phyloP scores from a whole-genome alignment of 495 filamentous ascomycete species.

The Daldinia childiae region DNA sequence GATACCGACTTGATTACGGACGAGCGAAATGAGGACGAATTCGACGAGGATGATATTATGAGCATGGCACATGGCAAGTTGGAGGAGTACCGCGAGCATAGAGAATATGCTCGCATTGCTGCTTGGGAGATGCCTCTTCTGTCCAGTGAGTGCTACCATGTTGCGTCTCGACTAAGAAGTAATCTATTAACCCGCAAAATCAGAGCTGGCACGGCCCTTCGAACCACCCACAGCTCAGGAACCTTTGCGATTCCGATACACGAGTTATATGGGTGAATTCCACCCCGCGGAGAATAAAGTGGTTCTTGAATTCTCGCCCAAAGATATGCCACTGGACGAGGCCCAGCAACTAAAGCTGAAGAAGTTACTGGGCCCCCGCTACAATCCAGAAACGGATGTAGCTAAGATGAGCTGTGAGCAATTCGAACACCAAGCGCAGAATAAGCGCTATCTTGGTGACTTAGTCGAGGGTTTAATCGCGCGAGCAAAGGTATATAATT shows the following conservation, averaged over 20 bases:
- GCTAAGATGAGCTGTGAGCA: conserved; percentile 92
- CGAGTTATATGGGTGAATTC: conserved; percentile 93
- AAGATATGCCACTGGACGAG: conserved; percentile 71
- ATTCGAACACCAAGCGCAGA: conserved; percentile 87
- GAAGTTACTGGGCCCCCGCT: conserved; percentile 87
- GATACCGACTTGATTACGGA: conserved; percentile 54
- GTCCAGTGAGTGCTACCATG: conserved; percentile 67
- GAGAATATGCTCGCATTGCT: conserved; percentile 85
- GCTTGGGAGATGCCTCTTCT: conserved; percentile 98
- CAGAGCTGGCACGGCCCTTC: conserved; percentile 86
- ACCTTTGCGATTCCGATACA: conserved; percentile 91
- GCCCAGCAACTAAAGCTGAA: conserved; percentile 80
- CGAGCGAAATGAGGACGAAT: conserved; percentile 53
- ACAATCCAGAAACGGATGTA: conserved; percentile 85
- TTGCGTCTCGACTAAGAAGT: not conserved
- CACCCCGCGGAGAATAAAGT: conserved; percentile 94
- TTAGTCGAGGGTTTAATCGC: conserved; percentile 74
- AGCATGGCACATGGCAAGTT: conserved; percentile 83
- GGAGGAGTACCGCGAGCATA: conserved; percentile 86
- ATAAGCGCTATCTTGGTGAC: conserved; percentile 92
- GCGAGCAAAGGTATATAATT: conserved; percentile 70
- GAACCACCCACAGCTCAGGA: conserved; percentile 70
- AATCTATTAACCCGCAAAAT: conserved; percentile 42
- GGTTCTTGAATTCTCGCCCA: conserved; percentile 83
- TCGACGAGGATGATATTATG: conserved; percentile 81